Conservation (phyloP, 306 rosid genomes). For the Sicyos baderoa region DNA sequence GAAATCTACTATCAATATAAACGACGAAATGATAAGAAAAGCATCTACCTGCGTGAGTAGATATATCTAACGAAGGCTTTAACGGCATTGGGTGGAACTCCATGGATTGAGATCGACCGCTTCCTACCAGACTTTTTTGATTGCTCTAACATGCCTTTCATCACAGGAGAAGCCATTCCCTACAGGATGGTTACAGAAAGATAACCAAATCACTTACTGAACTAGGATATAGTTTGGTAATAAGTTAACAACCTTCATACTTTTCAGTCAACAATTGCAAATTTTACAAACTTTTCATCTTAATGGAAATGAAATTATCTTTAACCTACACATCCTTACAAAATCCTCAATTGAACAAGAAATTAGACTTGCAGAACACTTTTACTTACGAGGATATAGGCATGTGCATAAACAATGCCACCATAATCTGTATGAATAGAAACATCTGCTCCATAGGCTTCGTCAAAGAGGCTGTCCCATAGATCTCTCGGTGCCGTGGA, state of each 20-base stretch:
- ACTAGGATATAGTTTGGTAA: background rate
- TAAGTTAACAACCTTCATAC: background rate
- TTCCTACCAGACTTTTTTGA: conserved; percentile 25
- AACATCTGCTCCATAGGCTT: conserved; percentile 77
- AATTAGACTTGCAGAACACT: too few species aligned
- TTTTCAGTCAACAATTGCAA: background rate
- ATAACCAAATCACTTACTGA: background rate
- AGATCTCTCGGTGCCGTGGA: conserved; percentile 40
- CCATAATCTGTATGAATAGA: conserved; percentile 48
- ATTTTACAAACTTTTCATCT: background rate
- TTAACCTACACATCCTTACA: background rate
- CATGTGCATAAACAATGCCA: conserved; percentile 65
- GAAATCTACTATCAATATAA: too few species aligned
- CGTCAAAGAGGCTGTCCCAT: conserved; percentile 63
- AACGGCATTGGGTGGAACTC: conserved; percentile 68
- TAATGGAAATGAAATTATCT: background rate
- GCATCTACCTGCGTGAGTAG: conserved; percentile 57
- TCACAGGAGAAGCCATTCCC: conserved; percentile 71
- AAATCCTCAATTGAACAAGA: too few species aligned
- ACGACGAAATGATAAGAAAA: background rate
- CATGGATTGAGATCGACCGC: conserved; percentile 45
- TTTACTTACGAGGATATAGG: conserved; percentile 67
- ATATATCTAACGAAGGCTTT: conserved; percentile 65
- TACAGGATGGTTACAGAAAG: conserved; percentile 29
- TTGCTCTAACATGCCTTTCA: conserved; percentile 47